Percentiles rank a stretch among this genome's conserved stretches.
These are phyloP conservation scores for Streptanthus diversifolius DNA, from an alignment of 345 rosid species.

Conservation along the genomic window DNA sequence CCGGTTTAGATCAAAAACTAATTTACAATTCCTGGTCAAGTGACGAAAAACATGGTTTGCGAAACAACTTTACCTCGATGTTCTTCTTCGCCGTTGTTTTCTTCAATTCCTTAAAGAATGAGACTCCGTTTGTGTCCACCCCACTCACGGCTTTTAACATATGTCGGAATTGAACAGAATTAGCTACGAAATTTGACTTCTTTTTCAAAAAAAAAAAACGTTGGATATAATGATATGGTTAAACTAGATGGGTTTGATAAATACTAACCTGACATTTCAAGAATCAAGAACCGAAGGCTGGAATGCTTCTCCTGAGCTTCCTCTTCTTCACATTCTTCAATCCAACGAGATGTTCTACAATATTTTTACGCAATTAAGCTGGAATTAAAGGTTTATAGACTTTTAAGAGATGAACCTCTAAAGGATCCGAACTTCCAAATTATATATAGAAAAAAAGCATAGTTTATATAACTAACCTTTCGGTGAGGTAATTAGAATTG, in stretches of 20 bases:
- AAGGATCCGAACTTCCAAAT: not conserved
- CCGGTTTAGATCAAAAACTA: not conserved
- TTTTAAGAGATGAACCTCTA: not conserved
- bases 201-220: not conserved
- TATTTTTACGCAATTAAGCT: not conserved
- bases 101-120: constrained; percentile 61
- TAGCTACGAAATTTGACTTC: not conserved
- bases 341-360: constrained; percentile 71
- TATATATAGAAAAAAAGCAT: not conserved
- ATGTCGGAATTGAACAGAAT: not conserved
- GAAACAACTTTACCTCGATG: constrained; percentile 43
- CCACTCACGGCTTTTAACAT: constrained; percentile 64
- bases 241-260: not conserved
- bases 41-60: not conserved
- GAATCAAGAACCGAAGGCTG: constrained; percentile 50
- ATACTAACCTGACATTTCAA: constrained; percentile 69
- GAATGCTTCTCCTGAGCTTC: constrained; percentile 51
- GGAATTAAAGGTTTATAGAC: too few species aligned
- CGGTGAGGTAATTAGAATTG: constrained; percentile 76
- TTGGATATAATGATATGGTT: not conserved
- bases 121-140: constrained; percentile 81
- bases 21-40: not conserved
- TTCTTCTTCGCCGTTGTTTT: constrained; percentile 54
- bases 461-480: constrained; percentile 49
- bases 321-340: constrained; percentile 67